Conservation (phyloP, 2,329 filamentous ascomycete genomes). For the Fusarium devonianum region DNA sequence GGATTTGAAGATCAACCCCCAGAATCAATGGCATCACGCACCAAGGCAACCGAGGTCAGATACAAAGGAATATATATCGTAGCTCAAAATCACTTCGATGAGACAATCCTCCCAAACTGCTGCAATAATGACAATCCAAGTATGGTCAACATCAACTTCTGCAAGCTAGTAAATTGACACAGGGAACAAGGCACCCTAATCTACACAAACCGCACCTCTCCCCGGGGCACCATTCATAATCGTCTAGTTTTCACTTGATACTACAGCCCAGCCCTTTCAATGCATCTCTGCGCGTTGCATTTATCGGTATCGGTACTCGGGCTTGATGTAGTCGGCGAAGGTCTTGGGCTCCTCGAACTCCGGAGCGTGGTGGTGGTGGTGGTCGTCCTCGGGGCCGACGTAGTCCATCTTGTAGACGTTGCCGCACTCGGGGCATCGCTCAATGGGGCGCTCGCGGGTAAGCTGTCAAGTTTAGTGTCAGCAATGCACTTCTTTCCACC, state of each 20-base stretch:
- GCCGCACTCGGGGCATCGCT: constrained; percentile 97
- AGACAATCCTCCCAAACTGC: neutral
- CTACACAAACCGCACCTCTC: constrained; percentile 49
- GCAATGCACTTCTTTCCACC: constrained; percentile 25
- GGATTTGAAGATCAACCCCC: too few relatives aligned
- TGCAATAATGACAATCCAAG: neutral
- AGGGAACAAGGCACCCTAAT: constrained; percentile 49
- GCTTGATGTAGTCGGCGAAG: constrained; percentile 94
- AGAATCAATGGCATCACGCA: constrained; percentile 35
- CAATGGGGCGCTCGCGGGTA: constrained; percentile 86
- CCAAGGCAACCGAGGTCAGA: neutral
- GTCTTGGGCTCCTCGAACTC: constrained; percentile 89
- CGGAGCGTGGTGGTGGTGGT: constrained; percentile 66
- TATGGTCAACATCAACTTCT: constrained; percentile 40
- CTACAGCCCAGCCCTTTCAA: constrained; percentile 27
- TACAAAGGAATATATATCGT: neutral
- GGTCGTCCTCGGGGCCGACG: constrained; percentile 80
- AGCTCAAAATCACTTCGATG: constrained; percentile 8
- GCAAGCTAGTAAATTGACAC: constrained; percentile 48
- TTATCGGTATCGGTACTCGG: constrained; percentile 83
- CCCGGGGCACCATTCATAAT: constrained; percentile 31
- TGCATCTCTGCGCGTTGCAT: constrained; percentile 36
- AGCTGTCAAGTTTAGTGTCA: constrained; percentile 59
- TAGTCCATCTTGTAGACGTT: constrained; percentile 99
- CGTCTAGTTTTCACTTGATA: constrained; percentile 40